These are phyloP conservation scores for Nepenthes mirabilis DNA, from an alignment of 148 eudicot species.

Conservation along the genomic window DNA sequence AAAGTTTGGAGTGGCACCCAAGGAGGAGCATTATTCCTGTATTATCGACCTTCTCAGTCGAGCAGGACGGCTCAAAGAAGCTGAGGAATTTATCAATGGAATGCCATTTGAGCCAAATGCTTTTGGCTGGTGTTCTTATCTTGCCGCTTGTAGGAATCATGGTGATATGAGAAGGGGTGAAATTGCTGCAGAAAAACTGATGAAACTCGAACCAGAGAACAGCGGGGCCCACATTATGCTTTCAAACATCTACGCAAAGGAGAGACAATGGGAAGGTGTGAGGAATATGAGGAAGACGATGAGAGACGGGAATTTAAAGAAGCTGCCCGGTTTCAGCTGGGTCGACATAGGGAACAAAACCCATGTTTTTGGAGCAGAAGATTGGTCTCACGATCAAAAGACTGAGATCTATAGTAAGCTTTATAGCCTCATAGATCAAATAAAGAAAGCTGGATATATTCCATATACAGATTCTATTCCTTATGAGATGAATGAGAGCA, in stretches of 20 bases:
- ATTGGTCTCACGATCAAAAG: slow-evolving; percentile 28
- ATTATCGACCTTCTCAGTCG: slow-evolving; percentile 41
- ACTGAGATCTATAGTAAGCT: slow-evolving; percentile 26
- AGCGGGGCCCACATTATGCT: slow-evolving; percentile 33
- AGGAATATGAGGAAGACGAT: slow-evolving; percentile 30
- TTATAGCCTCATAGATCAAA: slow-evolving; percentile 17
- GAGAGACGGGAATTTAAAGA: slow-evolving; percentile 27
- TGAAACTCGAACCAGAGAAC: slow-evolving; percentile 34
- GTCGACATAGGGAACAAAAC: slow-evolving; percentile 36
- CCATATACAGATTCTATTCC: slow-evolving; percentile 24
- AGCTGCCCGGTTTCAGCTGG: slow-evolving; percentile 52
- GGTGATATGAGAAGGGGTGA: slow-evolving; percentile 31
- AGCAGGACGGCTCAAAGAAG: slow-evolving; percentile 41
- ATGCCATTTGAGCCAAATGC: slow-evolving; percentile 58
- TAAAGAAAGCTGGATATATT: slow-evolving; percentile 29
- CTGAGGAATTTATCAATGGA: slow-evolving; percentile 24
- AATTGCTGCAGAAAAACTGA: slow-evolving; percentile 23
- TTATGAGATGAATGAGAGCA: slow-evolving; percentile 25
- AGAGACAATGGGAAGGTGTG: slow-evolving; percentile 31
- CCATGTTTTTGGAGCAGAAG: slow-evolving; percentile 38
- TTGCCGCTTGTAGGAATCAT: slow-evolving; percentile 31
- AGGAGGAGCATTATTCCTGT: slow-evolving; percentile 35
- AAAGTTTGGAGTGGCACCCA: slow-evolving; percentile 24
- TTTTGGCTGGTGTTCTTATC: slow-evolving; percentile 43
- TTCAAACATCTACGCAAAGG: slow-evolving; percentile 42